A percentile compares a stretch with the other conserved stretches of the same genome.
These are phyloP conservation scores for Silene coronaria DNA, from an alignment of 179 eudicot genomes.

Conservation along the genomic window DNA sequence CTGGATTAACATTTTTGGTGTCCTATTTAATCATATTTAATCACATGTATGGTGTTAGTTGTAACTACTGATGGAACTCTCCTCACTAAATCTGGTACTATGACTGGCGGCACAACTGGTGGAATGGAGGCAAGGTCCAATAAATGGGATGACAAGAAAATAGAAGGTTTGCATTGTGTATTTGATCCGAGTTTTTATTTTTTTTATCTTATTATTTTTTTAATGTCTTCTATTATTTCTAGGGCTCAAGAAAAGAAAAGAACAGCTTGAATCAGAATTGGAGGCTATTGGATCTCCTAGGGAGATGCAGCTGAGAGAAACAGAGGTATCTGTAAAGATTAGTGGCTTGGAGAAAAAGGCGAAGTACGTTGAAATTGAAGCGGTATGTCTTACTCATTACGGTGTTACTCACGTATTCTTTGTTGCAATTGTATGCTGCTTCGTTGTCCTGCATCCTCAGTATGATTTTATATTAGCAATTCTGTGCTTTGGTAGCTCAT, in stretches of 20 bases:
- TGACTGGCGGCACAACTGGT: slow-evolving; percentile 99
- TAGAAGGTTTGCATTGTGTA: slow-evolving; percentile 58
- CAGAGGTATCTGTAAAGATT: slow-evolving; percentile 83
- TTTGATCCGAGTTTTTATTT: slow-evolving; percentile 14
- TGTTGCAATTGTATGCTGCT: background rate
- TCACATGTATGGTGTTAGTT: slow-evolving; percentile 36
- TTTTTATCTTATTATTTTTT: slow-evolving; percentile 6
- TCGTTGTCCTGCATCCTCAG: background rate
- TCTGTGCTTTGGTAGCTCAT: background rate
- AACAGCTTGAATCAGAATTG: slow-evolving; percentile 63
- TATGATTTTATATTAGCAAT: background rate
- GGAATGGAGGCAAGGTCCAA: slow-evolving; percentile 99
- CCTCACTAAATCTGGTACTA: slow-evolving; percentile 91
- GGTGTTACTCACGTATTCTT: background rate
- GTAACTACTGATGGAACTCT: slow-evolving; percentile 91
- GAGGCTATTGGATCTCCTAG: slow-evolving; percentile 86
- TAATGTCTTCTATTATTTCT: slow-evolving; percentile 12
- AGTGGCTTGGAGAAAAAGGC: slow-evolving; percentile 97
- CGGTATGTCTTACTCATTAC: slow-evolving; percentile 35
- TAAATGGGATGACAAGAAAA: slow-evolving; percentile 94
- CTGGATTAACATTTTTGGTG: background rate
- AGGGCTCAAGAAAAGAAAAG: slow-evolving; percentile 85
- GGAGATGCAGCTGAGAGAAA: slow-evolving; percentile 90
- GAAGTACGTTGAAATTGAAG: slow-evolving; percentile 90
- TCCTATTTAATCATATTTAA: slow-evolving; percentile 18